Evolutionary conservation across 495 filamentous ascomycete genomes (phyloP).

Genomic region (Barbatosphaeria neglecta): DNA sequence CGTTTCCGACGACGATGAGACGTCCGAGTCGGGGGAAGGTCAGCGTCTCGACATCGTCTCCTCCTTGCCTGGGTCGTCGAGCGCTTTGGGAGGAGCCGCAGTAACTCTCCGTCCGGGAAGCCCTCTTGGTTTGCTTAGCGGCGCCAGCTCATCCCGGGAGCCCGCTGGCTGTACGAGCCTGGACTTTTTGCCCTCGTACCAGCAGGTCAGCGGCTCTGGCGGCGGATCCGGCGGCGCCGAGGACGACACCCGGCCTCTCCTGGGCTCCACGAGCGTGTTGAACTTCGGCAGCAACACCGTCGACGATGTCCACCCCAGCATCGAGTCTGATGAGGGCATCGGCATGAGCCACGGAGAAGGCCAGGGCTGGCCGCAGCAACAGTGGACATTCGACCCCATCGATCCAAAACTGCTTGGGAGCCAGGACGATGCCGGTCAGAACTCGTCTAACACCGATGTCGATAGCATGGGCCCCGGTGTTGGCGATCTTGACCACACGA

Average conservation of each 20-base stretch:
- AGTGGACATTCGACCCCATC: background rate
- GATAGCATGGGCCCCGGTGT: background rate
- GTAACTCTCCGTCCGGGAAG: slow-evolving; percentile 55
- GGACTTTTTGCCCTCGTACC: background rate
- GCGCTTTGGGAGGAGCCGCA: slow-evolving; percentile 66
- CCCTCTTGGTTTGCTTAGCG: slow-evolving; percentile 39
- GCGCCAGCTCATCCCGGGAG: slow-evolving; percentile 1
- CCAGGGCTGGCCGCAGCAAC: background rate
- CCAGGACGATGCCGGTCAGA: background rate
- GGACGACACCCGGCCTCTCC: background rate
- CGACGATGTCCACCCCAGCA: slow-evolving; percentile 17
- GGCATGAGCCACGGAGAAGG: slow-evolving; percentile 10
- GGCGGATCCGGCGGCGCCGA: background rate
- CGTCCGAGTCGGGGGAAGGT: slow-evolving; percentile 64
- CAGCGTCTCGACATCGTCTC: slow-evolving; percentile 70
- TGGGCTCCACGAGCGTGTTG: background rate
- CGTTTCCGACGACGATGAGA: slow-evolving; percentile 26
- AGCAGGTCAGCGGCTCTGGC: background rate
- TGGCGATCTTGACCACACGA: background rate
- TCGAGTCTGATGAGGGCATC: slow-evolving; percentile 28
- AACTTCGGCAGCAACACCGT: background rate
- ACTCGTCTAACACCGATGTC: background rate
- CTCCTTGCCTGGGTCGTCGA: slow-evolving; percentile 78
- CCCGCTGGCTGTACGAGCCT: slow-evolving; percentile 2
- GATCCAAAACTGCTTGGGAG: background rate